phyloP scores from a whole-genome alignment of 352 stramenopile species.

The Phytophthora parvispora region DNA sequence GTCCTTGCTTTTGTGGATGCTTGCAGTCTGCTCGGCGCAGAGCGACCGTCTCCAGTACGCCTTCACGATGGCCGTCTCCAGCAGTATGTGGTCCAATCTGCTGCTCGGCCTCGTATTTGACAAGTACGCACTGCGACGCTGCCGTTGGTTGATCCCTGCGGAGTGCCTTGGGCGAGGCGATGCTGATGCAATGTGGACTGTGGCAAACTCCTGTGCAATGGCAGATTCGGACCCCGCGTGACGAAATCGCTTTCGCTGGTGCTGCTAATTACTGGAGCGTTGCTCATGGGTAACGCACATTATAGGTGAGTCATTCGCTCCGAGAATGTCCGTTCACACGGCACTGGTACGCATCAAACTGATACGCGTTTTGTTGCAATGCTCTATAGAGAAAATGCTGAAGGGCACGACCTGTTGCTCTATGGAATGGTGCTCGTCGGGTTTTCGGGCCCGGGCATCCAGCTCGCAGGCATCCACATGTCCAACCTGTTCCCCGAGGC shows the following conservation, averaged over 20 bases:
- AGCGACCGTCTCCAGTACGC: conserved; percentile 68
- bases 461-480: conserved; percentile 78
- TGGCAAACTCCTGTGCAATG: conserved; percentile 1
- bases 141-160: too few relatives aligned
- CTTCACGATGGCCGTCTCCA: conserved; percentile 69
- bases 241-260: conserved; percentile 67
- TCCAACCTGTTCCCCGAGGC: conserved; percentile 80
- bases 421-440: conserved; percentile 72
- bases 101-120: conserved; percentile 72
- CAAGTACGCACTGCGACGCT: conserved; percentile 31
- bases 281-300: conserved; percentile 63
- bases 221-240: conserved; percentile 60
- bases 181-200: neutral
- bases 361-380: neutral
- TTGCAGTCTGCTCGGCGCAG: conserved; percentile 59
- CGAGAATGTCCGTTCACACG: neutral
- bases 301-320: conserved; percentile 33
- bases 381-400: conserved; percentile 23
- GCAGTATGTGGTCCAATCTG: conserved; percentile 75
- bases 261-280: conserved; percentile 52
- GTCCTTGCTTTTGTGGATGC: too few relatives aligned
- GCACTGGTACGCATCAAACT: too few relatives aligned
- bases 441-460: conserved; percentile 71
- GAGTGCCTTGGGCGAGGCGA: too few relatives aligned
- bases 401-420: conserved; percentile 58